Evolutionary conservation across 2,329 filamentous ascomycete genomes (phyloP).

Genomic region (Beauveria rudraprayagi): DNA sequence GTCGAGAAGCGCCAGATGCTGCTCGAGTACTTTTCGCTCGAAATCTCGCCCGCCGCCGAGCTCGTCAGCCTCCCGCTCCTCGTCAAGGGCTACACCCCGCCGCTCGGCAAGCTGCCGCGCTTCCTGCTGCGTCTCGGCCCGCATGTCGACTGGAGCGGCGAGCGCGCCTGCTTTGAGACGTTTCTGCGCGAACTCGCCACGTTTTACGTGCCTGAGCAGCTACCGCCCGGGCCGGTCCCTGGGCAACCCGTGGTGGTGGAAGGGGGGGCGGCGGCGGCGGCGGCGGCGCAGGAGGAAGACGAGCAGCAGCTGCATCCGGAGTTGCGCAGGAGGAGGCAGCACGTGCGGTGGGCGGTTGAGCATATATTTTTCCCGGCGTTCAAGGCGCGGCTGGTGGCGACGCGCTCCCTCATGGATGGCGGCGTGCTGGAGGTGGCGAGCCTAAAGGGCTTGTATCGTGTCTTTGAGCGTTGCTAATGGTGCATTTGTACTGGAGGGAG

Average conservation of each 20-base stretch:
- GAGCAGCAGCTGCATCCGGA: conserved; percentile 33
- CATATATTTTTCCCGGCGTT: conserved; percentile 86
- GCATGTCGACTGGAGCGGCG: conserved; percentile 76
- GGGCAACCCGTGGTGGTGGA: conserved; percentile 25
- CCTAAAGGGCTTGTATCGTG: conserved; percentile 83
- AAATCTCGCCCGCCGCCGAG: conserved; percentile 70
- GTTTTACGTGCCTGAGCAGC: conserved; percentile 82
- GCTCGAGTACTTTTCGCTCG: conserved; percentile 82
- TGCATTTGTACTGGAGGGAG: not conserved
- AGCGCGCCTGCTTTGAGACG: conserved; percentile 76
- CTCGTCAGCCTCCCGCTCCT: conserved; percentile 75
- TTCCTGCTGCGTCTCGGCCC: conserved; percentile 87
- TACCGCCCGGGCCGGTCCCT: conserved; percentile 47
- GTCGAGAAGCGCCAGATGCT: conserved; percentile 78
- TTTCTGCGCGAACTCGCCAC: conserved; percentile 81
- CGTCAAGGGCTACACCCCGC: conserved; percentile 80
- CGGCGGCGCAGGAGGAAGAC: conserved; percentile 20
- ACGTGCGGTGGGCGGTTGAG: conserved; percentile 71
- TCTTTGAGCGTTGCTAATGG: conserved; percentile 83
- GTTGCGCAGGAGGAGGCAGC: conserved; percentile 51
- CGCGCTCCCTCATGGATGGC: conserved; percentile 64
- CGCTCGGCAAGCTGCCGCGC: conserved; percentile 74
- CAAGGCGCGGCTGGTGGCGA: conserved; percentile 73
- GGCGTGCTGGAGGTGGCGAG: conserved; percentile 80
- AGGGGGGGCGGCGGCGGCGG: conserved; percentile 9